phyloP scores from a whole-genome alignment of 176 grass and related monocot species.

The Thalia dealbata region DNA sequence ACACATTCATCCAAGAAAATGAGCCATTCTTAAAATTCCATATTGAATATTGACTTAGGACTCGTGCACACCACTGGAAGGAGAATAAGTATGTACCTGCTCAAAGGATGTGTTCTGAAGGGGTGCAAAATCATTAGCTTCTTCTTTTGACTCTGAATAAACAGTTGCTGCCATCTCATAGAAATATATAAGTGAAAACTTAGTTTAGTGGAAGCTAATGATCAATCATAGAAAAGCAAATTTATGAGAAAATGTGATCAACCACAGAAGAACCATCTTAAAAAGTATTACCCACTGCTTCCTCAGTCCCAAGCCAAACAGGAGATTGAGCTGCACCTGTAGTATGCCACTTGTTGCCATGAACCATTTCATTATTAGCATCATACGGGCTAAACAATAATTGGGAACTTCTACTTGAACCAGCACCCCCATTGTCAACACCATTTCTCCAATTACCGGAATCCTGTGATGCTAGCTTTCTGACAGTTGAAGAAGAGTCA shows the following conservation, averaged over 20 bases:
- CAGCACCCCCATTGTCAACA: constrained; percentile 39
- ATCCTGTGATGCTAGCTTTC: constrained; percentile 44
- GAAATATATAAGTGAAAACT: background rate
- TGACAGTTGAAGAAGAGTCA: constrained; percentile 46
- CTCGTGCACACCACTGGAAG: background rate
- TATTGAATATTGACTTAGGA: background rate
- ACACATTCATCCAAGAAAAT: background rate
- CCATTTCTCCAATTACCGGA: constrained; percentile 52
- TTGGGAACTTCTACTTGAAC: constrained; percentile 77
- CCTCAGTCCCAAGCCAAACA: constrained; percentile 60
- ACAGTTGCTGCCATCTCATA: background rate
- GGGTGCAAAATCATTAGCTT: constrained; percentile 52
- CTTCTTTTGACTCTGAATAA: constrained; percentile 59
- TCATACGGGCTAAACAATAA: constrained; percentile 47
- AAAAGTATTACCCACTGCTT: constrained; percentile 22
- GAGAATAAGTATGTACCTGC: constrained; percentile 44
- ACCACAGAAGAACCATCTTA: background rate
- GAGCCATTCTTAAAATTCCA: background rate
- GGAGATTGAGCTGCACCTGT: constrained; percentile 13
- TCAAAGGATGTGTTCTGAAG: constrained; percentile 66
- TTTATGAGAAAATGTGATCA: background rate
- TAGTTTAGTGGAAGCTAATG: background rate
- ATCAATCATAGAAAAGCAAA: background rate
- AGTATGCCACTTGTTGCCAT: constrained; percentile 22
- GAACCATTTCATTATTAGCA: constrained; percentile 38